Evolutionary conservation across 257 asterid species (phyloP).

Genomic region (Nyctanthes arbortristis): DNA sequence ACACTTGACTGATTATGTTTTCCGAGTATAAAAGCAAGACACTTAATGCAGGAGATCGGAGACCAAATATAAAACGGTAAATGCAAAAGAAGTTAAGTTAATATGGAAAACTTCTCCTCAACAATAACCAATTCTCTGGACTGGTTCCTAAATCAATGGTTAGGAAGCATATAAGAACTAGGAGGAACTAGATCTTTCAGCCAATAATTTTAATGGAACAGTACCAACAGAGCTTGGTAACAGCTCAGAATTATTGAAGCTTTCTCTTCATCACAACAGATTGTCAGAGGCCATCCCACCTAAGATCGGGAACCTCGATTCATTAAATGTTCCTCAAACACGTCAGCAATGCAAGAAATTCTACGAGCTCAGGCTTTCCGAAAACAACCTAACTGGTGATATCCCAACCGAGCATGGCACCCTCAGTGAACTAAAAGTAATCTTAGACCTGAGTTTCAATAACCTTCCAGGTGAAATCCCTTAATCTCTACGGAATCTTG

Average conservation of each 20-base stretch:
- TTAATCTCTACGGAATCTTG: constrained; percentile 53
- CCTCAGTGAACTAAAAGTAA: constrained; percentile 71
- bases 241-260: constrained; percentile 62
- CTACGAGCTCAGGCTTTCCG: constrained; percentile 76
- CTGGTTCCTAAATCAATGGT: constrained; percentile 64
- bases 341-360: constrained; percentile 77
- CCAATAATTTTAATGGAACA: constrained; percentile 58
- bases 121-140: constrained; percentile 56
- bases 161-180: constrained; percentile 61
- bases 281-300: constrained; percentile 69
- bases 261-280: constrained; percentile 58
- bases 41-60: too few species aligned
- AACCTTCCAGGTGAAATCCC: constrained; percentile 74
- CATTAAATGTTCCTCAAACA: constrained; percentile 71
- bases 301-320: constrained; percentile 68
- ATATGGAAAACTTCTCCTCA: constrained; percentile 56
- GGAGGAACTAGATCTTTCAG: constrained; percentile 88
- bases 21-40: too few species aligned
- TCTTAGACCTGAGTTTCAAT: constrained; percentile 78
- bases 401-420: constrained; percentile 66
- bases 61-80: too few species aligned
- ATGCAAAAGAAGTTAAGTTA: too few species aligned
- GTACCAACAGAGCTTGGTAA: constrained; percentile 70
- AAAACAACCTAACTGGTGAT: constrained; percentile 58
- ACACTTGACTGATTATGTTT: too few species aligned